Percentiles rank a stretch among this genome's conserved stretches.
phyloP scores from a whole-genome alignment of 225 moss, liverwort and hornwort species.

The Marchantia paleacea region DNA sequence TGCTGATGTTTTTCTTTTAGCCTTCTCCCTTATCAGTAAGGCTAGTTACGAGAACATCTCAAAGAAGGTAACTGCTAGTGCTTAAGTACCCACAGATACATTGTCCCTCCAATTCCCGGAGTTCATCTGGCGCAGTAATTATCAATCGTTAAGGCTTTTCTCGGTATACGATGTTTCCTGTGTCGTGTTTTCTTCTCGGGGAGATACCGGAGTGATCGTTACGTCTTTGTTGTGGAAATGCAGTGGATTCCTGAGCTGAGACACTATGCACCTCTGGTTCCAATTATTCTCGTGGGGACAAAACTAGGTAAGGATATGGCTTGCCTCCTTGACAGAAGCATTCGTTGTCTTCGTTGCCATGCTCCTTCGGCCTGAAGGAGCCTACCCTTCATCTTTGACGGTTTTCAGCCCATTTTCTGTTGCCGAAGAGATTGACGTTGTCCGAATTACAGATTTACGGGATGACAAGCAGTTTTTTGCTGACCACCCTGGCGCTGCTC shows the following conservation, averaged over 20 bases:
- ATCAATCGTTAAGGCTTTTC: not conserved
- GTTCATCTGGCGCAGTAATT: not conserved
- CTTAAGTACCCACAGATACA: not conserved
- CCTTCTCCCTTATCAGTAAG: conserved; percentile 94
- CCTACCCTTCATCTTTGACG: not conserved
- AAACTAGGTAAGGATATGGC: conserved; percentile 65
- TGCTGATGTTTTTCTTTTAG: conserved; percentile 94
- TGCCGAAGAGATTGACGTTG: not conserved
- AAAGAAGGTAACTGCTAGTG: conserved; percentile 64
- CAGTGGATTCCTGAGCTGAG: conserved; percentile 99
- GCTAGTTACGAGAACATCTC: conserved; percentile 95
- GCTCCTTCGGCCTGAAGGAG: not conserved
- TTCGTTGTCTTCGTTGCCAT: not conserved
- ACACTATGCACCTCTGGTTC: conserved; percentile 97
- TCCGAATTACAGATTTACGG: conserved; percentile 75
- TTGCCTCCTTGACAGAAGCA: not conserved
- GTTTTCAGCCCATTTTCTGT: not conserved
- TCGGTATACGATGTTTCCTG: not conserved
- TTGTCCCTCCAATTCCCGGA: not conserved
- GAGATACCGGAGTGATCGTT: not conserved
- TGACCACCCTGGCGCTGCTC: conserved; percentile 97
- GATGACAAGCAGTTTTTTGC: conserved; percentile 97
- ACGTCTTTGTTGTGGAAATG: conserved; percentile 1
- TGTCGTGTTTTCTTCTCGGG: not conserved
- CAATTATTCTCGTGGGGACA: conserved; percentile 97